Base-by-base conservation (phyloP, 2,329 filamentous ascomycete genomes). In the Colletotrichum spinosum region DNA sequence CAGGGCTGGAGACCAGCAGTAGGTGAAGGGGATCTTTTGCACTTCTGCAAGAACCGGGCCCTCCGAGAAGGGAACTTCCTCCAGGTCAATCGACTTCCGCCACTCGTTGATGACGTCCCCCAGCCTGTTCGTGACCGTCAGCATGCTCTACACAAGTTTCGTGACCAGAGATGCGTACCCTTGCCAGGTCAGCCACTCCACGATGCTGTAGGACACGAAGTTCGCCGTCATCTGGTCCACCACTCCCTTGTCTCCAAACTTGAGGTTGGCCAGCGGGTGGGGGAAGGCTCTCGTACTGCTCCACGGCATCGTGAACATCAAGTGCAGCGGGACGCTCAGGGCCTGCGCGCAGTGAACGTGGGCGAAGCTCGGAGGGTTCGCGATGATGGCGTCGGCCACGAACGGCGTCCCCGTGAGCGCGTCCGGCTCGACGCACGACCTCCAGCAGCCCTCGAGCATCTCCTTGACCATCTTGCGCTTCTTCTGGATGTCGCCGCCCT, bases 131-230 rank as follows among this genome's bases (percentile, higher is more conserved):
- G 8, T 37, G 2, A 5, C 1, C 2, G 8, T 60, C 6, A 55
- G 37, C 11, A 2, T 3, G 5, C 12, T 37, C n/a, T 1, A 17
- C 0, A n/a, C 0, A n/a, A 6, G 2, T 17, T 8, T 2, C 0
- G 4, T 0, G 0, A 4, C 0, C 8, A 34, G 13, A 8, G 44
- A 8, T 41, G 1, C 69, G 62, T 65, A 72, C 71, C 91, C 91
- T 76, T 93, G 90, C 91, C 91, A 93, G 10, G 91, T 91, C 78
- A 93, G 83, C 83, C 92, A 89, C 64, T 93, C 91, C 1, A 93
- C 88, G 45, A 93, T 80, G 1, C 86, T 85, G 70, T 93, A 93
- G 0, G 88, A 90, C 9, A 92, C 83, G 69, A 89, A 92, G 69
- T 93, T 92, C 2, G 89, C 84, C 2, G 84, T 80, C 69, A 91